Base-by-base conservation (phyloP, 352 stramenopile species). In the Globisporangium uncinulatum region DNA sequence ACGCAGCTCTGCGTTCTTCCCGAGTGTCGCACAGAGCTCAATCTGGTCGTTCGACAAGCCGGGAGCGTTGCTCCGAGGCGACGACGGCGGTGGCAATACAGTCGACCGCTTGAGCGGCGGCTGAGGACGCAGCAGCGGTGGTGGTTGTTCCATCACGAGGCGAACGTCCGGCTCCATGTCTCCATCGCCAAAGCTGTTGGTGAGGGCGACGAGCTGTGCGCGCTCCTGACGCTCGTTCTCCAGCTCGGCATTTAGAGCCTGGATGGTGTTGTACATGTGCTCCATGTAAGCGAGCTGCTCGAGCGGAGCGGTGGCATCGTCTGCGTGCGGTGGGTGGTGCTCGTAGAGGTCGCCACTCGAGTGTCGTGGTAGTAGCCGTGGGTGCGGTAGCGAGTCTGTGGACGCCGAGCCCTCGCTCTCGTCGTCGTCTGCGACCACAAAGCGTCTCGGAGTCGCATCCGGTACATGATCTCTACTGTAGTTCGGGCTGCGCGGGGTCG, bases 261-360 rank as follows among this genome's bases (percentile, higher is more conserved):
- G 74, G 54, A 89, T 85, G 4, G 70, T 81, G 19, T 57, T 72
- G 62, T 86, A 83, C 71, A 89, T 87, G 46, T 86, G 66, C 50
- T 89, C 76, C 79, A 89, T 89, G 54, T 85, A 85, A 17, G 64
- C 65, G 31, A 85, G 66, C 34, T 89, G 76, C 4, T 58, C 59
- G 19, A 73, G 67, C 49, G 83, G 61, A 10, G 66, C 67, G 7
- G 24, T 29, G 24, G 66, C 61, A 11, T 55, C 37, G 6, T 46
- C 39, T 17, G 21, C 13, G 29, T 55, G 24, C 46, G 34, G 43
- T 10, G 53, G 32, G 10, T 39, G 32, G 10, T 39, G 44, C 10
- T 56, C 36, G 19, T 15, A 44, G 24, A 48, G 59, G 29, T 43
- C 69, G 55, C 39, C n/a, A 58, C 62, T 50, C 63, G 47, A 24